Conservation (phyloP, 768 basidiomycete genomes). For the Termitomyces sp. region DNA sequence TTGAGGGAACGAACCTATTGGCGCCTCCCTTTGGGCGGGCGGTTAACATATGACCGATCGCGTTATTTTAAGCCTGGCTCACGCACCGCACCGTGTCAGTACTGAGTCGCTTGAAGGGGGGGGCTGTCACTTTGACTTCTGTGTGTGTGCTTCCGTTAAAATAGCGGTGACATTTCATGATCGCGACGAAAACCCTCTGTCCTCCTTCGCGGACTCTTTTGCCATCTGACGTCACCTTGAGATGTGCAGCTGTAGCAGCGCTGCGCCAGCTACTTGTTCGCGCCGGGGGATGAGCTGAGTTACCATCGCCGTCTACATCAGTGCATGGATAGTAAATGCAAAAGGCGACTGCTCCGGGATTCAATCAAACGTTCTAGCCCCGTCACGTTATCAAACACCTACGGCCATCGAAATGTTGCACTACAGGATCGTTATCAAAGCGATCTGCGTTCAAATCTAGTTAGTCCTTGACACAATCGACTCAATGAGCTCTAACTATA, state of each 20-base stretch:
- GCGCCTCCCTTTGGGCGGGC: not conserved
- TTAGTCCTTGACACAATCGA: not conserved
- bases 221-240: not conserved
- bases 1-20: constrained; percentile 3
- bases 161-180: not conserved
- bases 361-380: not conserved
- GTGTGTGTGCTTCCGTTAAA: not conserved
- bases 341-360: not conserved
- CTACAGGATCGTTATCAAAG: not conserved
- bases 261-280: not conserved
- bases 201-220: not conserved
- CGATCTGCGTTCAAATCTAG: not conserved
- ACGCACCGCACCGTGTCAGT: not conserved
- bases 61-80: constrained; percentile 3
- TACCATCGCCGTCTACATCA: not conserved
- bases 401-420: not conserved
- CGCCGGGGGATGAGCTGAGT: not conserved
- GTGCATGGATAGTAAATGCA: not conserved
- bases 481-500: not conserved
- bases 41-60: not conserved
- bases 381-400: not conserved
- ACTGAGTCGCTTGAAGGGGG: not conserved
- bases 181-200: not conserved
- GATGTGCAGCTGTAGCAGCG: not conserved
- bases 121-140: not conserved